Evolutionary conservation across 441 rosid genomes (phyloP), one percentile per base, ranked within the genome.

Genomic region (Omphalea diandra): DNA sequence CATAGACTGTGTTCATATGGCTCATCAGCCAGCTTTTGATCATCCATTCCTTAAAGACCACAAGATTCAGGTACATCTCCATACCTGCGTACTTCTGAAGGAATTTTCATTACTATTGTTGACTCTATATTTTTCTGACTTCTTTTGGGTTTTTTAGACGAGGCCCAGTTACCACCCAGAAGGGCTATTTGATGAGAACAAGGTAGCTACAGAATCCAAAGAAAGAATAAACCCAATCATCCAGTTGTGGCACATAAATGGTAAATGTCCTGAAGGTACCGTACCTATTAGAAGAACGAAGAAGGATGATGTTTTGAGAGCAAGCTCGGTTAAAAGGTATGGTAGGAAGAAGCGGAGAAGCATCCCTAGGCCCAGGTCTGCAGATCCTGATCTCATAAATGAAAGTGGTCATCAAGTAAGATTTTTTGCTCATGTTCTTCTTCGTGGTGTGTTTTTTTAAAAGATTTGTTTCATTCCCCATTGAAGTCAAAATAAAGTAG

Each of bases 1-100:
- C 5, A 89, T 94, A 59, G 99, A 94, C 70, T 94, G 99, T 81
- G 83, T 94, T 79, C 91, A 77, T 52, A 85, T 94, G 68, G 67
- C 97, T 73, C 84, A 87, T 66, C 98, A 94, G 73, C 97, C 98
- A 31, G 97, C 98, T 70, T 90, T 94, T 81, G 98, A 94, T 79
- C 98, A 94, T 70, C 98, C 98, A 62, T 92, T 70, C 81, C 97
- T 91, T 73, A 94, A 88, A 84, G 98, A 94, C 77, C 98, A 94
- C 87, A 91, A 90, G 84, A 91, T 94, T 77, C 98, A 91, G 97
- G 98, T 94, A 11, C 61, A 22, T 10, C 73, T 27, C 64, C 63
- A 41, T 22, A 54, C 32, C 38, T 36, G 3, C n/a, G 17, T 5
- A 22, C 0, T 52, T 61, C 6, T 20, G 58, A 46, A 61, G 41